Conservation (phyloP, 176 grass and related monocot genomes). For the Juncus effusus region DNA sequence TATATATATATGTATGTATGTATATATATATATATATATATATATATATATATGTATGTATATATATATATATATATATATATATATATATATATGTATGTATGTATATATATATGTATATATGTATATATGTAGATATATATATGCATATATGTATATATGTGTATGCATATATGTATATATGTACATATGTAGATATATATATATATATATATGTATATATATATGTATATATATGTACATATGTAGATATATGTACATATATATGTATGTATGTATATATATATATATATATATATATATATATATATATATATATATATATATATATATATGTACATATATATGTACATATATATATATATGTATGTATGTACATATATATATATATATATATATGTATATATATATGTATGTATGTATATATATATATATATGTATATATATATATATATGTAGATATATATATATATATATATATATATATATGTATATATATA, state of each 20-base stretch:
- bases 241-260: too few species aligned
- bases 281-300: neutral
- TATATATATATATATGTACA: neutral
- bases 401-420: slow-evolving; percentile 15
- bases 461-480: too few species aligned
- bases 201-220: neutral
- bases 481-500: slow-evolving; percentile 9
- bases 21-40: too few species aligned
- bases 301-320: neutral
- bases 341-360: neutral
- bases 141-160: too few species aligned
- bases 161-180: neutral
- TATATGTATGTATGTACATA: neutral
- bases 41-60: too few species aligned
- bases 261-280: neutral
- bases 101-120: neutral
- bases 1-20: too few species aligned
- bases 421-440: slow-evolving; percentile 22
- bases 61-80: neutral
- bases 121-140: neutral
- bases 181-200: too few species aligned
- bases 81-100: neutral
- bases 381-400: neutral
- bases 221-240: neutral
- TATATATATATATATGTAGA: slow-evolving; percentile 23